A percentile compares a stretch with the other conserved stretches of the same genome.
Conservation (phyloP, 805 yeast genomes). For the Pichia eremophila region DNA sequence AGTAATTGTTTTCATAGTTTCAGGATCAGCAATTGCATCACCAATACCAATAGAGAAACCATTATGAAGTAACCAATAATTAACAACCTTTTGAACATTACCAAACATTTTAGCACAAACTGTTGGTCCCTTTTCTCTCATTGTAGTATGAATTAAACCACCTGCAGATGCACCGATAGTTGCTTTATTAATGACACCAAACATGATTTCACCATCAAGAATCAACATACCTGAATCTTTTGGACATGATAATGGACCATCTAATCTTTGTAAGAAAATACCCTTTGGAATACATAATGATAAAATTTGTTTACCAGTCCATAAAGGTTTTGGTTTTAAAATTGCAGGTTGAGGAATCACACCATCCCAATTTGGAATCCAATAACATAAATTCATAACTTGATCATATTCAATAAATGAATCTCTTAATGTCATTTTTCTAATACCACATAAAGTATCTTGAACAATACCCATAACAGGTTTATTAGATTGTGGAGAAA, state of each 20-base stretch:
- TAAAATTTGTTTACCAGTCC: slow-evolving; percentile 95
- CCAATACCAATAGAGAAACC: slow-evolving; percentile 99
- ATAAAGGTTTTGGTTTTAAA: slow-evolving; percentile 85
- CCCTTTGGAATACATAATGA: slow-evolving; percentile 94
- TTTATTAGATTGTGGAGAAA: slow-evolving; percentile 95
- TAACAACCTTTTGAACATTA: slow-evolving; percentile 88
- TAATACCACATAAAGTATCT: slow-evolving; percentile 94
- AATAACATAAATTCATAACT: slow-evolving; percentile 91
- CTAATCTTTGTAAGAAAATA: slow-evolving; percentile 88
- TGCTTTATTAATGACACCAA: slow-evolving; percentile 96
- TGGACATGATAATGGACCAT: slow-evolving; percentile 79
- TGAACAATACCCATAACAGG: slow-evolving; percentile 99
- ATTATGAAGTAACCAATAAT: slow-evolving; percentile 91
- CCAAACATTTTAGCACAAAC: slow-evolving; percentile 87
- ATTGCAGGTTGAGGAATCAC: slow-evolving; percentile 93
- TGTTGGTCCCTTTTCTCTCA: slow-evolving; percentile 94
- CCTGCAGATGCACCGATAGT: slow-evolving; percentile 99
- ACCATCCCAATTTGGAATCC: slow-evolving; percentile 99
- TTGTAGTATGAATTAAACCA: slow-evolving; percentile 93
- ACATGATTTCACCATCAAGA: slow-evolving; percentile 91
- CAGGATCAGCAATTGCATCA: slow-evolving; percentile 98
- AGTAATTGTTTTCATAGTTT: slow-evolving; percentile 89
- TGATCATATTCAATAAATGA: slow-evolving; percentile 82
- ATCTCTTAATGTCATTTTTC: slow-evolving; percentile 92
- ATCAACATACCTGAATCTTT: slow-evolving; percentile 94